phyloP scores from a whole-genome alignment of 2,329 filamentous ascomycete genomes.

The Xylariomycetidae sp. region DNA sequence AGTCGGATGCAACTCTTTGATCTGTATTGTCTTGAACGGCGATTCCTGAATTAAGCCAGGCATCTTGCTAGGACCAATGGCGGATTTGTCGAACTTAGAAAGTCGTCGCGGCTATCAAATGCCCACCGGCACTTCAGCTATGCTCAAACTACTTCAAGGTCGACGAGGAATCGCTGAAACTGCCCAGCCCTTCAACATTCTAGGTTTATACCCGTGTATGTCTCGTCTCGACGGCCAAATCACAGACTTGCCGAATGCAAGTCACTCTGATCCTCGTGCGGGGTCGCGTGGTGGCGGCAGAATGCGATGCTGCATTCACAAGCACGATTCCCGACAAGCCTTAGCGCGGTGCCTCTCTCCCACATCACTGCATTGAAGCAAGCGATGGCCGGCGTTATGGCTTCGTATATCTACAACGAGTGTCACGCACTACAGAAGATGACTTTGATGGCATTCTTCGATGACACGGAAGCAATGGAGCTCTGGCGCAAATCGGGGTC shows the following conservation, averaged over 20 bases:
- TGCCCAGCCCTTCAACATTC: conserved; percentile 5
- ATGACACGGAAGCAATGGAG: too few species aligned
- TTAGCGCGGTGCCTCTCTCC: too few species aligned
- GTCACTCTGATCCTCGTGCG: conserved; percentile 12
- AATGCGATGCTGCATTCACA: neutral
- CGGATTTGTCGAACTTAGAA: neutral
- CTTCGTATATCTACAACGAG: too few species aligned
- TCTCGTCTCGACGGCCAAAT: conserved; percentile 8
- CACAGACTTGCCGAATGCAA: conserved; percentile 14
- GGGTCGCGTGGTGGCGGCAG: conserved; percentile 13
- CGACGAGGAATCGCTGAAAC: neutral
- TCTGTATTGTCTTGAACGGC: conserved; percentile 19
- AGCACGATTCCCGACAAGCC: too few species aligned
- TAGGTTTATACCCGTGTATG: neutral
- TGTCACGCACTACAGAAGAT: too few species aligned
- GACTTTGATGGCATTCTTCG: too few species aligned
- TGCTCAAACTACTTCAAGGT: too few species aligned
- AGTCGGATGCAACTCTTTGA: conserved; percentile 23
- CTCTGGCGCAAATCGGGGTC: too few species aligned
- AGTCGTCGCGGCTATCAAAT: neutral
- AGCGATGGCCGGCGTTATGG: too few species aligned
- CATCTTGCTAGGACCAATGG: conserved; percentile 14
- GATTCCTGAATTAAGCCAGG: conserved; percentile 22
- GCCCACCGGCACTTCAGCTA: neutral
- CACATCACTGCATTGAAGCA: too few species aligned